Evolutionary conservation across 2,329 filamentous ascomycete species (phyloP).

Genomic region (Exophiala calicioides): DNA sequence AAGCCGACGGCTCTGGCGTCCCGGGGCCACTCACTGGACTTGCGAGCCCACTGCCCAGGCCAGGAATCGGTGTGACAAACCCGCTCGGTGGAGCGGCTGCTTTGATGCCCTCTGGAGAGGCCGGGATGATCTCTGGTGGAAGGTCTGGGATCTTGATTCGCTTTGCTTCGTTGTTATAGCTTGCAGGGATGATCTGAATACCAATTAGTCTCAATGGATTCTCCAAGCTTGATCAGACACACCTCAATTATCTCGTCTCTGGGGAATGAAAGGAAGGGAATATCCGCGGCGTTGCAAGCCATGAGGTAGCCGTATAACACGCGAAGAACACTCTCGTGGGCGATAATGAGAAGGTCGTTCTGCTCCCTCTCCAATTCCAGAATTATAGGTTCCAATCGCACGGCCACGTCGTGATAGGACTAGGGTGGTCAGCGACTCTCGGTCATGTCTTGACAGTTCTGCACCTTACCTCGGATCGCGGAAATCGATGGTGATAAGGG

Average conservation of each 20-base stretch:
- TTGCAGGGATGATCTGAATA: constrained; percentile 80
- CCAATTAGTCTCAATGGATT: constrained; percentile 3
- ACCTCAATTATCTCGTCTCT: constrained; percentile 96
- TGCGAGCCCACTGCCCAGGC: constrained; percentile 39
- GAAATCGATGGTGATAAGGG: constrained; percentile 95
- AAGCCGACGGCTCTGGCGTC: constrained; percentile 46
- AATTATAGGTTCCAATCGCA: constrained; percentile 95
- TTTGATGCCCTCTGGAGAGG: constrained; percentile 77
- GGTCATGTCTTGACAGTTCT: not conserved
- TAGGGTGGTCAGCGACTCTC: constrained; percentile 41
- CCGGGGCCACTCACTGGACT: constrained; percentile 37
- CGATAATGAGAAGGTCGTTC: constrained; percentile 96
- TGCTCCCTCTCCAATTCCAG: constrained; percentile 95
- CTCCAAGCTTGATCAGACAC: constrained; percentile 30
- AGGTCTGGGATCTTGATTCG: constrained; percentile 79
- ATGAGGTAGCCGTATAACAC: constrained; percentile 97
- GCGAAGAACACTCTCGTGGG: constrained; percentile 94
- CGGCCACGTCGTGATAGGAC: constrained; percentile 98
- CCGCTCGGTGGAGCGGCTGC: constrained; percentile 69
- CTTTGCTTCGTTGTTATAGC: constrained; percentile 94
- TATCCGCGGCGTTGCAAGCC: constrained; percentile 95
- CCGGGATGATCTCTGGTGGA: constrained; percentile 67
- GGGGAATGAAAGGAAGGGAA: constrained; percentile 88
- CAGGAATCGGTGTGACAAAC: constrained; percentile 46
- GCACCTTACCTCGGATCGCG: constrained; percentile 74